These are phyloP conservation scores for Cucurbita maxima DNA, from an alignment of 306 rosid species.

Conservation along the genomic window DNA sequence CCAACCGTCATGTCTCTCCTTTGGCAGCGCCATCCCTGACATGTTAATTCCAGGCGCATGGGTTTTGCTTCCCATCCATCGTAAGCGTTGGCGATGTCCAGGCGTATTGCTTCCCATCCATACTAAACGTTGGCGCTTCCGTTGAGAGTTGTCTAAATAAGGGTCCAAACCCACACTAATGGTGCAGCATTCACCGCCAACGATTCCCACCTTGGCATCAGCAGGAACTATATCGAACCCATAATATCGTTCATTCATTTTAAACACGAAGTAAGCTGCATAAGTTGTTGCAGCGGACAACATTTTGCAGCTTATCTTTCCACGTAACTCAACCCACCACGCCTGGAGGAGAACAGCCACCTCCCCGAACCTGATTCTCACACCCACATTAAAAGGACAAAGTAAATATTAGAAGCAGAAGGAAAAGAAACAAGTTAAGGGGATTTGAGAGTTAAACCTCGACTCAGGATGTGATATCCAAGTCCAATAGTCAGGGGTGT, in stretches of 20 bases:
- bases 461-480: conserved; percentile 2
- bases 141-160: background rate
- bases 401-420: background rate
- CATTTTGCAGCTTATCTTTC: background rate
- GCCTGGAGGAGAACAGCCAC: background rate
- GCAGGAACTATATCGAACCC: background rate
- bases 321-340: conserved; percentile 6
- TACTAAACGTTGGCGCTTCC: background rate
- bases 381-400: background rate
- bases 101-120: background rate
- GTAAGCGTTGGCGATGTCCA: background rate
- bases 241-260: background rate
- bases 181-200: background rate
- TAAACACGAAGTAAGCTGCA: conserved; percentile 10
- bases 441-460: background rate
- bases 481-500: background rate
- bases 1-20: conserved; percentile 5
- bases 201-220: background rate
- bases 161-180: conserved; percentile 2
- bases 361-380: conserved; percentile 1
- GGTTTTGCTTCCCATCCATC: background rate
- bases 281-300: conserved; percentile 3
- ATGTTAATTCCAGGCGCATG: background rate
- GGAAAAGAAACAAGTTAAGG: background rate
- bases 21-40: background rate